Base-by-base conservation (phyloP, 2,329 filamentous ascomycete genomes). In the Colletotrichum cereale region DNA sequence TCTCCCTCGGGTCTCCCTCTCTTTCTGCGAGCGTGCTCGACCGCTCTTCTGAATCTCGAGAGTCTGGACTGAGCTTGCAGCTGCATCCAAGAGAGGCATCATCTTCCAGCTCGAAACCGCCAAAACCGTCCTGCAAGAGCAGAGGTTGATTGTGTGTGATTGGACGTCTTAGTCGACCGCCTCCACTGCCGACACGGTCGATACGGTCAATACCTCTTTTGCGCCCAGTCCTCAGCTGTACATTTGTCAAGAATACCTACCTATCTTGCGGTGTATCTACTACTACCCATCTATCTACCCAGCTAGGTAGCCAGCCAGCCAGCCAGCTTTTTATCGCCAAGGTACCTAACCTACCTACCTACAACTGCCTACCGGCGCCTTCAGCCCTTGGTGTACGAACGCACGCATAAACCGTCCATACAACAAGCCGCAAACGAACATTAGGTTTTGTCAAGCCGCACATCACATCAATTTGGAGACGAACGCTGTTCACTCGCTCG, bases 391-490 rank as follows among this genome's bases (percentile, higher is more conserved):
- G 38, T 44, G 38, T 55, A 48, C 48, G 62, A 56, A 68, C 52
- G 68, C 65, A 68, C 68, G 65, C 68, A 68, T 71, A 71, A 60
- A 56, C 58, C 52, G 65, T 63, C 68, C 68, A 62, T n/a, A 44
- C 63, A 57, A 56, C 38, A 63, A 50, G 58, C 68, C 58, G 68
- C 68, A 71, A 71, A 68, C 68, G 68, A 60, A 60, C 57, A 62
- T 67, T 67, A 57, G 63, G 50, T 57, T 67, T 57, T 36, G 56
- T 62, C 67, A 71, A 71, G 67, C 67, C 63, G 57, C 63, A 62
- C 47, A 67, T 67, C 67, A 53, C 67, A 44, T 71, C 67, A 71
- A 71, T 71, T 50, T 52, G 67, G 64, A 62, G 67, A 67, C 67
- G 63, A 71, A 71, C 67, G 63, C 56, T 70, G 62, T 70, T 61